These are phyloP conservation scores for Atalantia buxifolia DNA, from an alignment of 345 rosid species.

Conservation along the genomic window DNA sequence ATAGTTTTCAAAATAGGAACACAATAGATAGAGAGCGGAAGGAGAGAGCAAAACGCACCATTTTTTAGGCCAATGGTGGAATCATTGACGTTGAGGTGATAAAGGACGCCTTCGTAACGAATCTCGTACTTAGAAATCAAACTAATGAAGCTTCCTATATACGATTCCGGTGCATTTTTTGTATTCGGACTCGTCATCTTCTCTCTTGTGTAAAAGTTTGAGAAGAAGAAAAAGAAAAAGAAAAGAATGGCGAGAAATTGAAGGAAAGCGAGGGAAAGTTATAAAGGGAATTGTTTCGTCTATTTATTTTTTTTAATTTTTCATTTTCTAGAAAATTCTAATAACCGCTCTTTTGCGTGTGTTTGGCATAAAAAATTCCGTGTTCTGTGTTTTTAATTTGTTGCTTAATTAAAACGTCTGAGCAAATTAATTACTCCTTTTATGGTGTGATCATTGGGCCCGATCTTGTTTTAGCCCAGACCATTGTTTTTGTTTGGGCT, in stretches of 20 bases:
- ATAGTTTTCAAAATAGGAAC: not conserved
- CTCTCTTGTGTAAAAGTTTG: not conserved
- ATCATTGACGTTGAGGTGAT: constrained; percentile 25
- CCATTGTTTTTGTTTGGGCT: not conserved
- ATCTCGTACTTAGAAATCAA: constrained; percentile 35
- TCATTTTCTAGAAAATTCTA: not conserved
- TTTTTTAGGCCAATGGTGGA: constrained; percentile 35
- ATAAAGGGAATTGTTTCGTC: not conserved
- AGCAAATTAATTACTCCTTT: not conserved
- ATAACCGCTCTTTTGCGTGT: not conserved
- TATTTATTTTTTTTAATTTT: not conserved
- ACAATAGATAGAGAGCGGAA: not conserved
- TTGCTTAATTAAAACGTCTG: not conserved
- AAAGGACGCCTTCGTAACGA: constrained; percentile 47
- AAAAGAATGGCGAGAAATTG: not conserved
- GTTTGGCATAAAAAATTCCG: not conserved
- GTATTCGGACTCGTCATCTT: constrained; percentile 23
- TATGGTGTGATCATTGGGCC: not conserved
- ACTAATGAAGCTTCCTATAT: constrained; percentile 36
- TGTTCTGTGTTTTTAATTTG: not conserved
- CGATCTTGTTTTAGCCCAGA: not conserved
- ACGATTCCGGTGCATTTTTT: constrained; percentile 22
- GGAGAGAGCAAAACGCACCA: constrained; percentile 22
- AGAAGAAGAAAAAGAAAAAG: not conserved
- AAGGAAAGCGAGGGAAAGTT: not conserved